A percentile compares a stretch with the other conserved stretches of the same genome.
Conservation (phyloP, 441 rosid species). For the Euphorbia corollata region DNA sequence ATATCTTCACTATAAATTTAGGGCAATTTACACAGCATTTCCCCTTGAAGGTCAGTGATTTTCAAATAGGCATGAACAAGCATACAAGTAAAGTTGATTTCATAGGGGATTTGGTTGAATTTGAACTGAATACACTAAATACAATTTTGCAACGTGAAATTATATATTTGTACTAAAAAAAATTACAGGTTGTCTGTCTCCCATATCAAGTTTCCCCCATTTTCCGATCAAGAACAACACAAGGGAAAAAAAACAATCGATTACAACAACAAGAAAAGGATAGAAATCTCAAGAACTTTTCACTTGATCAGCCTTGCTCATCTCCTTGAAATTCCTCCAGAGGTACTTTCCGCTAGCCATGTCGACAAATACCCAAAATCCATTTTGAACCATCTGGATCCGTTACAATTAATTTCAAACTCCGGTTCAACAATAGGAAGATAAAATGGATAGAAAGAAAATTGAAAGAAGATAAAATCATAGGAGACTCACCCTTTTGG, state of each 20-base stretch:
- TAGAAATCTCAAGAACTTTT: constrained; percentile 18
- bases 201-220: background rate
- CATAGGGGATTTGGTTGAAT: too few species aligned
- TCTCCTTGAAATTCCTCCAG: constrained; percentile 69
- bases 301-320: constrained; percentile 34
- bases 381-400: constrained; percentile 57
- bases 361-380: constrained; percentile 92
- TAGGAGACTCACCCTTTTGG: constrained; percentile 40
- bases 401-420: background rate
- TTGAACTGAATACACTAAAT: background rate
- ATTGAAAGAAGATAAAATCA: background rate
- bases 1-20: background rate
- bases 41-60: background rate
- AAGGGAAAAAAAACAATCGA: background rate
- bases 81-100: too few species aligned
- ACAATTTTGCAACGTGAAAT: background rate
- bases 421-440: background rate
- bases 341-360: constrained; percentile 90
- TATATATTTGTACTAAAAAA: constrained; percentile 1
- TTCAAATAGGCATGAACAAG: too few species aligned
- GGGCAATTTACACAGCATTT: background rate
- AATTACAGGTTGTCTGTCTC: background rate
- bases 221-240: background rate
- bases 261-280: background rate
- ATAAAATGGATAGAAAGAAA: background rate